Percentiles rank a stretch among this genome's conserved stretches.
These are phyloP conservation scores for Coemansia sp. DNA, from an alignment of 192 early-diverging fungal genomes.

Conservation along the genomic window DNA sequence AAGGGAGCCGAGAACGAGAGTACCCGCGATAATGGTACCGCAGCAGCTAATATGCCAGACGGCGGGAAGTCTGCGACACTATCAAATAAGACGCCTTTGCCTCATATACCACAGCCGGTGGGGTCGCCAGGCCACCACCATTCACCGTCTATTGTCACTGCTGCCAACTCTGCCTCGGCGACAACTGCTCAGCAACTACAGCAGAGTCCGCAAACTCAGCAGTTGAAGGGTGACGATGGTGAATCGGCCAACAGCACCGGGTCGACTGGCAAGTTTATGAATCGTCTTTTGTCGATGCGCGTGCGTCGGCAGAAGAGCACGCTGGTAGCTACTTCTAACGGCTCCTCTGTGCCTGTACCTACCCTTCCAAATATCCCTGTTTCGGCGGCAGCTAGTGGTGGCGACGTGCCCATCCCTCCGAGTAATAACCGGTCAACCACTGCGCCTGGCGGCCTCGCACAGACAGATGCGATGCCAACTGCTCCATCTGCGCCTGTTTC, in stretches of 20 bases:
- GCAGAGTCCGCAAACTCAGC: conserved; percentile 8
- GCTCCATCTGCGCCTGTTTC: not conserved
- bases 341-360: not conserved
- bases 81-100: not conserved
- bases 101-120: not conserved
- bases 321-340: not conserved
- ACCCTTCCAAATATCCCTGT: not conserved
- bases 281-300: conserved; percentile 47
- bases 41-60: not conserved
- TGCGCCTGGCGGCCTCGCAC: conserved; percentile 7
- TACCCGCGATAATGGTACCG: not conserved
- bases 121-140: conserved; percentile 31
- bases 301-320: conserved; percentile 52
- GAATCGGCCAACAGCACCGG: conserved; percentile 40
- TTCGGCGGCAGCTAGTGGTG: not conserved
- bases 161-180: conserved; percentile 7
- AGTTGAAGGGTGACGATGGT: conserved; percentile 33
- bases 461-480: not conserved
- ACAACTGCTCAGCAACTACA: conserved; percentile 23
- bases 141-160: conserved; percentile 36
- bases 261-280: conserved; percentile 47
- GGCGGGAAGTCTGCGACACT: not conserved
- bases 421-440: conserved; percentile 18
- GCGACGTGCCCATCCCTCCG: conserved; percentile 10
- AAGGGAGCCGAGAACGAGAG: not conserved